These are phyloP conservation scores for Melocanna baccifera DNA, from an alignment of 176 grass and related monocot species.

Conservation along the genomic window DNA sequence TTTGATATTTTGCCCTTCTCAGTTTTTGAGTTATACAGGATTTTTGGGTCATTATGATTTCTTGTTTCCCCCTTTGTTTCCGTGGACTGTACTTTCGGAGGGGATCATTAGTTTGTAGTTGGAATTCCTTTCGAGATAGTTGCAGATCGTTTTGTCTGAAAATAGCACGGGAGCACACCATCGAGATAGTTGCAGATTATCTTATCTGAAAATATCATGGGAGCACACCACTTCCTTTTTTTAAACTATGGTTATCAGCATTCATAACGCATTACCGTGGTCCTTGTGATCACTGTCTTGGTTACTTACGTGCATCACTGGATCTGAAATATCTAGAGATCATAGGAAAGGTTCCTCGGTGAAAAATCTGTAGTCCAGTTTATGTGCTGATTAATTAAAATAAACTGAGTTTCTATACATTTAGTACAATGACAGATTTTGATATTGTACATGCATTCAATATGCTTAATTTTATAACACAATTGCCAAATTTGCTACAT, in stretches of 20 bases:
- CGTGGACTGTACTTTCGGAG: not conserved
- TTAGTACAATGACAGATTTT: not conserved
- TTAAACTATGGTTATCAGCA: not conserved
- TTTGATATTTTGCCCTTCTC: not conserved
- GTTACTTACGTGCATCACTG: not conserved
- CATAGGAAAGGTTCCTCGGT: not conserved
- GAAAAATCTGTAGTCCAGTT: not conserved
- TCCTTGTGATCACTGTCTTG: not conserved
- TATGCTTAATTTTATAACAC: not conserved
- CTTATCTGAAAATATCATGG: not conserved
- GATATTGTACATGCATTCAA: not conserved
- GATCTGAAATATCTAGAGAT: not conserved
- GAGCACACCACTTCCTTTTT: no score
- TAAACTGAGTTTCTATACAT: not conserved
- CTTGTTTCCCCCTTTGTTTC: not conserved
- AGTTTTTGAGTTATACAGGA: not conserved
- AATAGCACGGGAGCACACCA: not conserved
- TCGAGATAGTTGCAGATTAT: not conserved
- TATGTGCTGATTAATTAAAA: not conserved
- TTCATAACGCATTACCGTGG: not conserved
- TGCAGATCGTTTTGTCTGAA: not conserved
- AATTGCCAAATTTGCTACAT: not conserved
- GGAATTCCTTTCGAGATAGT: not conserved
- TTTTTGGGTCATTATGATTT: not conserved
- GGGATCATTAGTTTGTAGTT: not conserved